Percentiles rank a stretch among this genome's conserved stretches.
These are phyloP conservation scores for Polychytrium aggregatum DNA, from an alignment of 192 early-diverging fungal genomes.

Conservation along the genomic window DNA sequence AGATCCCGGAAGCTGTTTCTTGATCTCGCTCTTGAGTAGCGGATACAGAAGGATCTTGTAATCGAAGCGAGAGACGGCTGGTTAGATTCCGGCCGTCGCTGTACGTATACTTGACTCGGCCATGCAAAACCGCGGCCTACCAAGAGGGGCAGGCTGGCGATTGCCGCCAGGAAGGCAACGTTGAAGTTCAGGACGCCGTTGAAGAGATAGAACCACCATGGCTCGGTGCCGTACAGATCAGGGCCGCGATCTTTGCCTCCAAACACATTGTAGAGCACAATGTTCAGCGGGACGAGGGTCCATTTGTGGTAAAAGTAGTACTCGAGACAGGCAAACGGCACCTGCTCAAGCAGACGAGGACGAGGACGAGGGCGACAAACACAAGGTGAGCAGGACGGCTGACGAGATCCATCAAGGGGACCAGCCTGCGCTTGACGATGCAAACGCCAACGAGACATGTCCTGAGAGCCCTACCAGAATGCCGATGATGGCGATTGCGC, in stretches of 20 bases:
- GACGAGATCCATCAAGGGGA: slow-evolving; percentile 10
- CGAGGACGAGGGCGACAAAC: neutral
- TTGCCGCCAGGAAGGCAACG: slow-evolving; percentile 60
- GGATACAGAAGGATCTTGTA: no score
- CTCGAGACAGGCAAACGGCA: slow-evolving; percentile 59
- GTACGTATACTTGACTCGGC: no score
- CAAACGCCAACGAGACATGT: neutral
- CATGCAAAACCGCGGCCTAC: no score
- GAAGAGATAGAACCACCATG: slow-evolving; percentile 81
- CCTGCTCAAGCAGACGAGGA: slow-evolving; percentile 24
- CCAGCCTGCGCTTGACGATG: slow-evolving; percentile 1
- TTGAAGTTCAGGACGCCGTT: slow-evolving; percentile 92
- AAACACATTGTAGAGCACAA: slow-evolving; percentile 90
- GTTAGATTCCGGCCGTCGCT: neutral
- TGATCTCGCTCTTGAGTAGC: no score
- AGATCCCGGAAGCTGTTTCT: no score
- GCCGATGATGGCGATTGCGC: no score
- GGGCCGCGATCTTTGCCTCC: slow-evolving; percentile 50
- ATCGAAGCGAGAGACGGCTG: neutral
- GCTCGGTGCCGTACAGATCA: slow-evolving; percentile 82
- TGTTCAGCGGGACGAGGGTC: slow-evolving; percentile 71
- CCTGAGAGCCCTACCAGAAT: slow-evolving; percentile 9
- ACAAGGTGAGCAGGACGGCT: neutral
- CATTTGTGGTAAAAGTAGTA: slow-evolving; percentile 59
- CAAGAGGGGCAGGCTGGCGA: slow-evolving; percentile 48